Base-by-base conservation (phyloP, 1,284 basidiomycete species). In the Pseudozyma tsukubaensis region DNA sequence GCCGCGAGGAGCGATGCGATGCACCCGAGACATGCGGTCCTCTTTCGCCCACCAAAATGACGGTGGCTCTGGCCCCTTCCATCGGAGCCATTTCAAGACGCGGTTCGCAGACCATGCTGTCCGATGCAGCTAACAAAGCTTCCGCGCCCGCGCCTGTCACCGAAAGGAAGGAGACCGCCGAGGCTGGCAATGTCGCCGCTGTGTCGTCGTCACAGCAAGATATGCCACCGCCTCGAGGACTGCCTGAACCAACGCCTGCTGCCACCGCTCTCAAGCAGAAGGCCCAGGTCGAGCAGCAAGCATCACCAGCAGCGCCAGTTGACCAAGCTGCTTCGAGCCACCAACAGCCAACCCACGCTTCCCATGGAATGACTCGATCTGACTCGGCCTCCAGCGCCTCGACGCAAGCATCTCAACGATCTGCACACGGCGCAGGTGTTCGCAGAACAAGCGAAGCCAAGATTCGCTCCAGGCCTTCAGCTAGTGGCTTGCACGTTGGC, bases 221-320 rank as follows among this genome's bases (percentile, higher is more conserved):
- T 39, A 72, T 77, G 76, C 76, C 68, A 18, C 76, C 72, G 18
- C 76, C 72, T 43, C 49, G 48, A 11, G 51, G 61, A 14, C 50
- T 58, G 11, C 59, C 63, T 19, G 48, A 54, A 50, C 67, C 56
- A 10, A 77, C 63, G 7, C 64, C 75, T 3, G 67, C 72, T 12
- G 69, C 72, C 7, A 53, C 60, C 18, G 59, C 50, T n/a, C 42
- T 69, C 63, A 71, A 75, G 53, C 50, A 65, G 19, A 69, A 55
- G 48, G 52, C 55, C 1, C 50, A 57, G 35, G 48, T 48, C 9
- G 53, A 59, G 40, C 52, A 52, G 52, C 52, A 44, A 24, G 13
- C 54, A 14, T 36, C 50, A 10, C 29, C 48, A 21, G 19, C 53
- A 24, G 42, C n/a, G n/a, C 29, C 47, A 8, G 29, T 19, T 16